Percentiles rank a stretch among this genome's conserved stretches.
Evolutionary conservation across 495 filamentous ascomycete species (phyloP).

Genomic region (Articulospora tetracladia): DNA sequence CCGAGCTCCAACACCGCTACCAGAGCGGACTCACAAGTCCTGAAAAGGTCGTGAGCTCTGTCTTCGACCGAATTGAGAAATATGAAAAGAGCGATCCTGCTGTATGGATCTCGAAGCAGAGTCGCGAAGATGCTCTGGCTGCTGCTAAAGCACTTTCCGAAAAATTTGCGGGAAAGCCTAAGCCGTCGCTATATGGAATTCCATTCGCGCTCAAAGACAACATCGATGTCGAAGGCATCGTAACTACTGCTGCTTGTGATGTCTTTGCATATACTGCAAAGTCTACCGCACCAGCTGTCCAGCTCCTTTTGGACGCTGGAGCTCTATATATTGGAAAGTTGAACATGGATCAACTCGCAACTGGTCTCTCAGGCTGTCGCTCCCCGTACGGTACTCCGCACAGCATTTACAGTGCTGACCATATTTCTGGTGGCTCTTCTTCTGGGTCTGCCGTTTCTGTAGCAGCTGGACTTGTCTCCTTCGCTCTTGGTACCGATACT

Average conservation of each 20-base stretch:
- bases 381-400: constrained; percentile 57
- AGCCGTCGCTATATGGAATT: constrained; percentile 58
- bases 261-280: constrained; percentile 46
- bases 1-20: constrained; percentile 32
- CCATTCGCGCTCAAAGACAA: constrained; percentile 64
- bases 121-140: constrained; percentile 34
- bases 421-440: constrained; percentile 62
- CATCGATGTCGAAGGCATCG: constrained; percentile 53
- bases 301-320: constrained; percentile 41
- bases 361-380: constrained; percentile 55
- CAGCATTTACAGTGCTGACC: constrained; percentile 47
- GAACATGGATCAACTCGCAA: constrained; percentile 67
- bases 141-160: constrained; percentile 39
- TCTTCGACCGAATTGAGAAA: constrained; percentile 39
- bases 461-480: constrained; percentile 52
- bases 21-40: constrained; percentile 29
- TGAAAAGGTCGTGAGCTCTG: constrained; percentile 31
- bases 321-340: constrained; percentile 63
- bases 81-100: constrained; percentile 45
- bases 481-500: constrained; percentile 62
- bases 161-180: constrained; percentile 39
- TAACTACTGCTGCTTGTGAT: constrained; percentile 58
- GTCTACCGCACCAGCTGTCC: constrained; percentile 32
- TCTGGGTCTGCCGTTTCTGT: constrained; percentile 57
- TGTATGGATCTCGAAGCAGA: constrained; percentile 50